These are phyloP conservation scores for Fraxinus velutina DNA, from an alignment of 305 asterid species.

Conservation along the genomic window DNA sequence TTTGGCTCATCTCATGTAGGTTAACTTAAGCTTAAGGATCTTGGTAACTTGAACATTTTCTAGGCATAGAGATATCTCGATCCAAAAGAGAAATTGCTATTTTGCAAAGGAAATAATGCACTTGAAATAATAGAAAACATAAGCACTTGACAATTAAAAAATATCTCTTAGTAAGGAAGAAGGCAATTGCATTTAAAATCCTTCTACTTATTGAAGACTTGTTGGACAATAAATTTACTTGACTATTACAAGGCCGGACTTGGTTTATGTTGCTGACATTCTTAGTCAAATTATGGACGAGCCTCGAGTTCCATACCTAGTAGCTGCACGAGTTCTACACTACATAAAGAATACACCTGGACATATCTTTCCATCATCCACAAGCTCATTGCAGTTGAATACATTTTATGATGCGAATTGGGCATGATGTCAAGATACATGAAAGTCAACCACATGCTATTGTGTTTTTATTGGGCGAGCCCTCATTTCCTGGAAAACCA, in stretches of 20 bases:
- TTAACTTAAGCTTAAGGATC: not conserved
- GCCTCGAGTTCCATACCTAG: not conserved
- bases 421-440: not conserved
- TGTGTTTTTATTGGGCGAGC: not conserved
- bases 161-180: not conserved
- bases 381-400: not conserved
- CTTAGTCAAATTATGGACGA: not conserved
- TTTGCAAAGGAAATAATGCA: not conserved
- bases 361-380: not conserved
- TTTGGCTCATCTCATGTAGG: not conserved
- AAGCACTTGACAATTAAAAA: not conserved
- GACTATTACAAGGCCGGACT: no score
- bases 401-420: not conserved
- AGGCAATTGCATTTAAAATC: not conserved
- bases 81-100: not conserved
- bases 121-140: not conserved
- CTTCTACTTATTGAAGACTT: not conserved
- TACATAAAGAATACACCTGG: not conserved
- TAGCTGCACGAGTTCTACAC: not conserved
- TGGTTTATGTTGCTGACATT: no score
- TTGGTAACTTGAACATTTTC: not conserved
- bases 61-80: not conserved
- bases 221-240: not conserved
- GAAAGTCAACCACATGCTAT: not conserved
- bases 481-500: not conserved